phyloP scores from a whole-genome alignment of 2,329 filamentous ascomycete genomes.

The Ophiostoma quercus region DNA sequence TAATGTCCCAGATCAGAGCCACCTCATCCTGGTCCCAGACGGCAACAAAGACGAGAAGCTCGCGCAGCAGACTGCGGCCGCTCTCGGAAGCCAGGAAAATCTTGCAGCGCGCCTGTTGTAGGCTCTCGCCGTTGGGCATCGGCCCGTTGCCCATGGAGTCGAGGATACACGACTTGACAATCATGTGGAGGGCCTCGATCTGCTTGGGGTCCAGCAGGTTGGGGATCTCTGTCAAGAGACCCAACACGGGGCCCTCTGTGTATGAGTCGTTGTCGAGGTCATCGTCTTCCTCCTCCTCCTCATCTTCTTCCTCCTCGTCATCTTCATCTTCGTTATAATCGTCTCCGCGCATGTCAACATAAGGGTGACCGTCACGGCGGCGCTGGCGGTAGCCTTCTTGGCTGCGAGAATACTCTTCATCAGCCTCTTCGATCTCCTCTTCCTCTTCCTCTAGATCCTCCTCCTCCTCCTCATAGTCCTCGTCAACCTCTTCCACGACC shows the following conservation, averaged over 20 bases:
- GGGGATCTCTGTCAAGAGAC: slow-evolving; percentile 85
- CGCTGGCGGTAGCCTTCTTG: slow-evolving; percentile 23
- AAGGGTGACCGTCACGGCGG: slow-evolving; percentile 36
- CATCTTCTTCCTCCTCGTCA: slow-evolving; percentile 21
- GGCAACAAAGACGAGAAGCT: slow-evolving; percentile 91
- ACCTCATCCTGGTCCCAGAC: slow-evolving; percentile 95
- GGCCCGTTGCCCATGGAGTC: slow-evolving; percentile 69
- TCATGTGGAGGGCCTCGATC: slow-evolving; percentile 95
- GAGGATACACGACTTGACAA: slow-evolving; percentile 90
- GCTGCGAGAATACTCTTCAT: slow-evolving; percentile 29
- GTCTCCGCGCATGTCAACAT: slow-evolving; percentile 37
- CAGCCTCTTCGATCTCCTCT: slow-evolving; percentile 28
- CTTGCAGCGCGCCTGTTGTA: slow-evolving; percentile 85
- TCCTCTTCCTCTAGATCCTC: slow-evolving; percentile 18
- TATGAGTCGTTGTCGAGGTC: slow-evolving; percentile 72
- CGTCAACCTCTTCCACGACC: slow-evolving; percentile 28
- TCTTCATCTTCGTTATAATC: slow-evolving; percentile 35
- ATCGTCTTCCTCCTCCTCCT: slow-evolving; percentile 36
- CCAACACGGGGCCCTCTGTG: slow-evolving; percentile 71
- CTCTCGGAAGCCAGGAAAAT: slow-evolving; percentile 86
- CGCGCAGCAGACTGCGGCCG: slow-evolving; percentile 79
- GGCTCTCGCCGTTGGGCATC: slow-evolving; percentile 66
- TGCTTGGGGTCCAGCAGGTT: slow-evolving; percentile 91
- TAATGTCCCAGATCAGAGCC: slow-evolving; percentile 93
- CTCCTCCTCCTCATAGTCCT: slow-evolving; percentile 33